These are phyloP conservation scores for Mycocentrospora acerina DNA, from an alignment of 2,329 filamentous ascomycete species.

Conservation along the genomic window DNA sequence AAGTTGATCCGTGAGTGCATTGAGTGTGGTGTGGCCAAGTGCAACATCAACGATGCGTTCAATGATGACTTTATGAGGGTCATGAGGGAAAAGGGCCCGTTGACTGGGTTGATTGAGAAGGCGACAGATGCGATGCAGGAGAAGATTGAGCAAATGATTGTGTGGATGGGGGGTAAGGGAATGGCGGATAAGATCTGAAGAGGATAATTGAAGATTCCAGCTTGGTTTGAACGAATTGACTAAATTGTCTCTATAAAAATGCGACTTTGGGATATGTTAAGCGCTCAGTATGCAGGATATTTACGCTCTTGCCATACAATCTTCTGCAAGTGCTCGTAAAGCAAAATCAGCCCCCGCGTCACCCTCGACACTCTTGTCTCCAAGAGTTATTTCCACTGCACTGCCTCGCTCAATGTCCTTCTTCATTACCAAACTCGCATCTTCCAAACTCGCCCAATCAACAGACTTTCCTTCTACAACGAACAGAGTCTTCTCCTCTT, in stretches of 20 bases:
- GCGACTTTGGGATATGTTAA: too few species aligned
- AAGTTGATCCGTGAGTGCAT: conserved; percentile 59
- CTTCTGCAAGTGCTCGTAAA: background rate
- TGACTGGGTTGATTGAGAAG: conserved; percentile 58
- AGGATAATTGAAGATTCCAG: too few species aligned
- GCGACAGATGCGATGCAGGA: conserved; percentile 57
- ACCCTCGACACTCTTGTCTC: background rate
- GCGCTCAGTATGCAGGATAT: too few species aligned
- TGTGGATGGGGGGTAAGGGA: conserved; percentile 48
- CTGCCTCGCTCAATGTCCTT: conserved; percentile 1
- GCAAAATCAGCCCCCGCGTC: background rate
- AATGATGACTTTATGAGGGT: conserved; percentile 53
- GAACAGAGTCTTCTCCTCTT: background rate
- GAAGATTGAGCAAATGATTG: conserved; percentile 59
- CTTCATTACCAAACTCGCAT: conserved; percentile 3
- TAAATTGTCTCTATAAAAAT: too few species aligned
- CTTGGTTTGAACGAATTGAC: too few species aligned
- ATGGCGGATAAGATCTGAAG: conserved; percentile 29
- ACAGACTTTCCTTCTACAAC: background rate
- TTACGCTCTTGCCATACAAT: background rate
- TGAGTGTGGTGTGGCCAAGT: conserved; percentile 55
- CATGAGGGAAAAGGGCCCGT: conserved; percentile 51
- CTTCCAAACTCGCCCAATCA: background rate
- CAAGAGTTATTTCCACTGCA: background rate
- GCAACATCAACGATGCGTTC: conserved; percentile 63